Evolutionary conservation across 768 basidiomycete species (phyloP), one percentile per base, ranked within the genome.

Genomic region (Serpula lacrymans): DNA sequence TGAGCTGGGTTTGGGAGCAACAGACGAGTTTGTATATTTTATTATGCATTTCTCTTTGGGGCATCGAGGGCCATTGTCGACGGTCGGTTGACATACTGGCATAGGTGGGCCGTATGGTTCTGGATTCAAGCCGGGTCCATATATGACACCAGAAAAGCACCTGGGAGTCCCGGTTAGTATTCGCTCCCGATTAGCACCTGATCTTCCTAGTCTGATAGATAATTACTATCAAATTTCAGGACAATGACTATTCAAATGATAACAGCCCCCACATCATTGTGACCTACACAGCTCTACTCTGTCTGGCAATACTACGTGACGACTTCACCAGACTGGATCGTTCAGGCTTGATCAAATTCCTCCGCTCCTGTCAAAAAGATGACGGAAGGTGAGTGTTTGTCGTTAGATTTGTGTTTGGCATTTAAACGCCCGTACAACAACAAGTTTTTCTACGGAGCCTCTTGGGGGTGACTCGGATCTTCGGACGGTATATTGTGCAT

Each of bases 261-360:
- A 77, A 86, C 48, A 72, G 76, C 13, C 87, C 89, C 1, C 86
- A 97, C 59, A 68, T 97, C 12, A 90, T 96, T 40, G 88, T 92
- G 76, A 93, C 94, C 6, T 99, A 98, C 54, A 90, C 92, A 1
- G 90, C 93, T 0, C 58, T 99, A 9, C 65, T 96, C 4, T 75
- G 79, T 0, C 81, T 99, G 9, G 79, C 85, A 0, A 84, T 96
- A 46, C 72, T 99, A 18, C 75, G 87, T n/a, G 95, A 96, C 54
- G 82, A 89, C 49, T 84, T 94, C 52, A 61, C 75, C 24, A 68
- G 65, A 40, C 67, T 99, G 17, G 77, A 97, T 52, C 73, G 82
- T 21, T 27, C 62, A 12, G 89, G 84, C 0, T 63, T 97, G n/a
- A 47, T 80, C 11, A 56, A 51, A 14, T 84, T 95, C 46, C 53